A percentile compares a stretch with the other conserved stretches of the same genome.
Evolutionary conservation across 129 eudicot genomes (phyloP).

Genomic region (Dittrichia graveolens): DNA sequence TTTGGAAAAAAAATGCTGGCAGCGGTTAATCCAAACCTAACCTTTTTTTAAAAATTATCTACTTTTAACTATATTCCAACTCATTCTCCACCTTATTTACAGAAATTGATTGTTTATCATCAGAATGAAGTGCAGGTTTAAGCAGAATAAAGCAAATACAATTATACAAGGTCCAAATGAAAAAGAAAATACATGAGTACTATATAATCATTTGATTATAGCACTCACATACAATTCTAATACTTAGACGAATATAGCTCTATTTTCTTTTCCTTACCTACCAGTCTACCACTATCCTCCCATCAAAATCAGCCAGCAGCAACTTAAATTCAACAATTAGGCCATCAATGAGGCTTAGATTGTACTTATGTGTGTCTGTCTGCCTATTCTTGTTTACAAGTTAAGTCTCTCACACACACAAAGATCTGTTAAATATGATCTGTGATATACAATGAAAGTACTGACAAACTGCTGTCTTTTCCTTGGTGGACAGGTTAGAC

Average conservation of each 20-base stretch:
- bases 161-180: neutral
- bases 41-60: too few species aligned
- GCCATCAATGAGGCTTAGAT: neutral
- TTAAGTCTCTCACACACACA: neutral
- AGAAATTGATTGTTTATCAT: neutral
- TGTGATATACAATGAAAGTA: neutral
- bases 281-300: neutral
- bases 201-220: too few species aligned
- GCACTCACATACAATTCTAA: neutral
- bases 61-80: too few species aligned
- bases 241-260: too few species aligned
- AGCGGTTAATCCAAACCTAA: too few species aligned
- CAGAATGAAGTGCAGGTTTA: neutral
- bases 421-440: neutral
- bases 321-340: neutral
- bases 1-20: too few species aligned
- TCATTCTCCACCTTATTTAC: too few species aligned
- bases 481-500: neutral
- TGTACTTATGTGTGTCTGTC: neutral
- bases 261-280: too few species aligned
- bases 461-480: neutral
- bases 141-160: neutral
- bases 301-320: neutral
- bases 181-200: neutral
- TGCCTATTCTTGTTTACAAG: neutral